phyloP scores from a whole-genome alignment of 2,329 filamentous ascomycete genomes.

The Penicillium sclerotiorum region DNA sequence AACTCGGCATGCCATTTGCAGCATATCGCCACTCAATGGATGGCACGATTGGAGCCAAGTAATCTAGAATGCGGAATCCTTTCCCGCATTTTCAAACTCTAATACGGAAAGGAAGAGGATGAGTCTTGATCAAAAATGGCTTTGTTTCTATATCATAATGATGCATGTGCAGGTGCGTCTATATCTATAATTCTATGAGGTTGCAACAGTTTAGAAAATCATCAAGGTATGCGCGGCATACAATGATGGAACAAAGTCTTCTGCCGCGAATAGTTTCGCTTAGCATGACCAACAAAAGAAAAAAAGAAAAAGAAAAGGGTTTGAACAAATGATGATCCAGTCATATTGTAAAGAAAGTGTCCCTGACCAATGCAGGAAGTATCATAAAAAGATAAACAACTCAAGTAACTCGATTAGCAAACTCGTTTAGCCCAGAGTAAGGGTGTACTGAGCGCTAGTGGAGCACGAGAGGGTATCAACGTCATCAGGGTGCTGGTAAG shows the following conservation, averaged over 20 bases:
- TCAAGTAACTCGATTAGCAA: background rate
- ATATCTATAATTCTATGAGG: too few species aligned
- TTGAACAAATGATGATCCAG: slow-evolving; percentile 1
- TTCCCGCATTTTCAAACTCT: too few species aligned
- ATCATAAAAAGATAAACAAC: slow-evolving; percentile 1
- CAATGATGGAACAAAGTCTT: background rate
- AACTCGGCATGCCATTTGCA: too few species aligned
- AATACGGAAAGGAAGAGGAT: too few species aligned
- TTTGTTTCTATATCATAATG: too few species aligned
- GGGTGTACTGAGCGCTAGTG: slow-evolving; percentile 26
- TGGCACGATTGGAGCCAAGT: too few species aligned
- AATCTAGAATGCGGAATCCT: too few species aligned
- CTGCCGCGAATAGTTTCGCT: background rate
- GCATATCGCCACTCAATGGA: too few species aligned
- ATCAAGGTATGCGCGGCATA: background rate
- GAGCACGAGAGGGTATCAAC: slow-evolving; percentile 38
- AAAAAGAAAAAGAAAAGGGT: background rate
- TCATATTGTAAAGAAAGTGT: background rate
- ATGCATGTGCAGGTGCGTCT: too few species aligned
- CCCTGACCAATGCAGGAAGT: background rate
- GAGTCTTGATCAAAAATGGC: too few species aligned
- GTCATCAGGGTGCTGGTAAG: slow-evolving; percentile 41
- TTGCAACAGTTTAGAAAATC: background rate
- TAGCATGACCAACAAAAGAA: background rate
- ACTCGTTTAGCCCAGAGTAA: slow-evolving; percentile 35